Percentiles rank a stretch among this genome's conserved stretches.
These are phyloP conservation scores for Blastomyces gilchristii DNA, from an alignment of 2,329 filamentous ascomycete genomes.

Conservation along the genomic window DNA sequence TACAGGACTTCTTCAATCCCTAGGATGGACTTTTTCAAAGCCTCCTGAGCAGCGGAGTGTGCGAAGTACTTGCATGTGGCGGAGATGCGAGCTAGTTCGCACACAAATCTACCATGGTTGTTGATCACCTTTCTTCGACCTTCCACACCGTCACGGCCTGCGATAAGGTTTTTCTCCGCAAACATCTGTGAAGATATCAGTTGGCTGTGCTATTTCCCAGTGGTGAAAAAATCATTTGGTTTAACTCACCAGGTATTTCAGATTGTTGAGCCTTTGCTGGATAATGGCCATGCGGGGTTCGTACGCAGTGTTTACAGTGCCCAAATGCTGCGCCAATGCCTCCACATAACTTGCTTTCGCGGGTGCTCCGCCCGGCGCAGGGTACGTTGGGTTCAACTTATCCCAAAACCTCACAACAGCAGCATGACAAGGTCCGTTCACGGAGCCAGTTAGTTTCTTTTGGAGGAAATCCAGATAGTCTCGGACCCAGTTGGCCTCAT, in stretches of 20 bases:
- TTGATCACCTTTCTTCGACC: slow-evolving; percentile 3
- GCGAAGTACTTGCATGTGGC: slow-evolving; percentile 9
- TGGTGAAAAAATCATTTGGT: not conserved
- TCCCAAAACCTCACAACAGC: slow-evolving; percentile 1
- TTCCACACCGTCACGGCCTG: not conserved
- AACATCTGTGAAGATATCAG: slow-evolving; percentile 8
- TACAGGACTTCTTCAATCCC: slow-evolving; percentile 9
- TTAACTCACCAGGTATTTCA: slow-evolving; percentile 6
- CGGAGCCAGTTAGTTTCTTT: not conserved
- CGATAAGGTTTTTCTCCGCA: slow-evolving; percentile 5
- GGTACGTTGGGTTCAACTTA: not conserved
- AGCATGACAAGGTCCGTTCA: not conserved
- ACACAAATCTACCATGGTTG: not conserved
- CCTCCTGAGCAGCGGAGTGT: not conserved
- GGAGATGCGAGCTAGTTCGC: slow-evolving; percentile 8
- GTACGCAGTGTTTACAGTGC: slow-evolving; percentile 4
- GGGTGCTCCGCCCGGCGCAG: not conserved
- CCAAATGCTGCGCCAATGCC: slow-evolving; percentile 10
- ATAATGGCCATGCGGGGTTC: slow-evolving; percentile 6
- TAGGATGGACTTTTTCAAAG: slow-evolving; percentile 5
- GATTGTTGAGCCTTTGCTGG: slow-evolving; percentile 5
- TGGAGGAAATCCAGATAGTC: slow-evolving; percentile 7
- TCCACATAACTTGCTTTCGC: slow-evolving; percentile 1
- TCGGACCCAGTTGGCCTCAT: slow-evolving; percentile 10
- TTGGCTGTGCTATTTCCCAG: not conserved